A percentile compares a stretch with the other conserved stretches of the same genome.
Conservation (phyloP, 441 rosid genomes). For the Pelargonium exstipulatum region DNA sequence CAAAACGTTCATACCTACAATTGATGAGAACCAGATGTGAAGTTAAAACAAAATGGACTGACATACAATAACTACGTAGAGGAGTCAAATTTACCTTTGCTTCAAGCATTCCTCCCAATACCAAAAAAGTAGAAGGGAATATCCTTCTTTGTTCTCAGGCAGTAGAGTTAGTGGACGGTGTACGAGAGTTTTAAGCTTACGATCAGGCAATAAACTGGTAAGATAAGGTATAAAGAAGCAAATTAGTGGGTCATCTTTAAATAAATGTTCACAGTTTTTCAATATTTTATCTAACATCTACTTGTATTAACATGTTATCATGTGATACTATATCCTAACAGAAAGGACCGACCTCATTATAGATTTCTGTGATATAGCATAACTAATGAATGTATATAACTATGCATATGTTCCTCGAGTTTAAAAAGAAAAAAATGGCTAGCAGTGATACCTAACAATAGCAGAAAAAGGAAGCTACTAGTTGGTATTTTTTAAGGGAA, state of each 20-base stretch:
- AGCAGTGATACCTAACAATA: neutral
- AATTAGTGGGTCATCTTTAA: neutral
- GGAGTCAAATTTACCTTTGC: conserved; percentile 52
- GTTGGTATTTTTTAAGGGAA: neutral
- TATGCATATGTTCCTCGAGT: too few species aligned
- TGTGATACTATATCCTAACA: too few species aligned
- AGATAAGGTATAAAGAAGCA: conserved; percentile 5
- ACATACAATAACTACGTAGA: neutral
- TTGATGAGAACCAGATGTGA: conserved; percentile 12
- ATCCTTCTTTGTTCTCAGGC: conserved; percentile 82
- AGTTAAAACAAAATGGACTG: neutral
- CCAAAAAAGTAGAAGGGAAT: conserved; percentile 88
- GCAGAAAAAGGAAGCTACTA: conserved; percentile 5
- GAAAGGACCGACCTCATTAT: too few species aligned
- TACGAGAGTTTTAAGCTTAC: conserved; percentile 79
- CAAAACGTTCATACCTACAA: conserved; percentile 78
- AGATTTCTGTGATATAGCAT: too few species aligned
- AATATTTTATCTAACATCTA: too few species aligned
- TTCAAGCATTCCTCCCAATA: conserved; percentile 93
- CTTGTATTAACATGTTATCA: too few species aligned
- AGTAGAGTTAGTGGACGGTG: conserved; percentile 63
- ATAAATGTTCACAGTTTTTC: too few species aligned
- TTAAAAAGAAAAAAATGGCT: too few species aligned
- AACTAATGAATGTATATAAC: too few species aligned
- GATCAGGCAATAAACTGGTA: conserved; percentile 78